Evolutionary conservation across 805 yeast species (phyloP).

Genomic region (Teunomyces pallodes): DNA sequence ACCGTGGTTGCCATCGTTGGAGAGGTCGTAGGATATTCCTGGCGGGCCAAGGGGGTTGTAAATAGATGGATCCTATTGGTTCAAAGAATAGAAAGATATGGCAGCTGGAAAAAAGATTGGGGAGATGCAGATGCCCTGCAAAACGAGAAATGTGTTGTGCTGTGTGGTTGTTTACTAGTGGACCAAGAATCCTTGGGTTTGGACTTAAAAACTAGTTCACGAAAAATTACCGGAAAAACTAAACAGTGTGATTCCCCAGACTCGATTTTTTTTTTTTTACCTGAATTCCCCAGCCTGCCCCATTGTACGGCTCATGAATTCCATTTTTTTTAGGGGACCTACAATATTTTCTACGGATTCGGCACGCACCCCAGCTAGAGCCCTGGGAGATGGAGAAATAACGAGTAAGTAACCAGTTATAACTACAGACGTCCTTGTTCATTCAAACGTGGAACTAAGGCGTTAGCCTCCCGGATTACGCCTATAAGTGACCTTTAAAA

Average conservation of each 20-base stretch:
- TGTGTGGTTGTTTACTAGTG: neutral
- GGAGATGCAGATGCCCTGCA: neutral
- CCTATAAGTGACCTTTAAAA: neutral
- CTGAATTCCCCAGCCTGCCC: constrained; percentile 2
- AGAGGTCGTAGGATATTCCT: neutral
- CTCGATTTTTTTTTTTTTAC: neutral
- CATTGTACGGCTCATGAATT: neutral
- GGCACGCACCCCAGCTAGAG: neutral
- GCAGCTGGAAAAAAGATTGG: neutral
- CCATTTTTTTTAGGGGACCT: neutral
- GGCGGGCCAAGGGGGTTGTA: neutral
- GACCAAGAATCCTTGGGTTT: neutral
- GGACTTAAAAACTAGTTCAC: neutral
- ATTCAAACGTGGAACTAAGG: too few relatives aligned
- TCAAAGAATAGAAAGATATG: neutral
- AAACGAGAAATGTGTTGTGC: neutral
- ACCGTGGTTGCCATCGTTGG: neutral
- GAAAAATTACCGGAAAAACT: constrained; percentile 2
- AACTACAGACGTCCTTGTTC: too few relatives aligned
- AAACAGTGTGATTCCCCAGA: neutral
- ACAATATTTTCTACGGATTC: neutral
- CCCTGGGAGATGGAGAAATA: neutral
- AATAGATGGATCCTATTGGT: neutral
- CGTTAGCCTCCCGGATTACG: neutral
- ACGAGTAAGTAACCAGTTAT: neutral